These are phyloP conservation scores for Xerocomellus dryophilus DNA, from an alignment of 768 basidiomycete genomes.

Conservation along the genomic window DNA sequence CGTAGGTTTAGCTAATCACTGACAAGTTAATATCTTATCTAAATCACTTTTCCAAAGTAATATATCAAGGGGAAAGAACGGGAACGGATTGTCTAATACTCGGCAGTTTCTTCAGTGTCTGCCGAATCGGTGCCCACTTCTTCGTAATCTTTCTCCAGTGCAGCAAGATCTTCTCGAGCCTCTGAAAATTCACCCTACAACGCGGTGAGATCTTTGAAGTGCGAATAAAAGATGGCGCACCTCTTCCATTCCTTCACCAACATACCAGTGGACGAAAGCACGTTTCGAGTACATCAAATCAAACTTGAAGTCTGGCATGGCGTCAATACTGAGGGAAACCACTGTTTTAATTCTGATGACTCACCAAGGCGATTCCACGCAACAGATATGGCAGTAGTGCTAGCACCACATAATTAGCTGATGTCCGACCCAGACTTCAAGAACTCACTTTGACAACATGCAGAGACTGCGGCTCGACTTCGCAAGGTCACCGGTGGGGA, in stretches of 20 bases:
- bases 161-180: conserved; percentile 96
- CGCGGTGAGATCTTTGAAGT: conserved; percentile 6
- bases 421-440: neutral
- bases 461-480: conserved; percentile 92
- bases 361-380: conserved; percentile 87
- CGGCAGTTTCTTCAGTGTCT: conserved; percentile 59
- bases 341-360: conserved; percentile 12
- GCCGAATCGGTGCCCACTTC: conserved; percentile 81
- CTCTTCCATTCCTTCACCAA: conserved; percentile 99
- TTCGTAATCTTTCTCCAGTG: conserved; percentile 93
- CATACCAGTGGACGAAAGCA: conserved; percentile 92
- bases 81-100: conserved; percentile 40
- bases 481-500: conserved; percentile 94
- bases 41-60: conserved; percentile 3
- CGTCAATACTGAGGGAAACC: conserved; percentile 5
- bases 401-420: conserved; percentile 26
- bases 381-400: conserved; percentile 89
- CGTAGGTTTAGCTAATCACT: conserved; percentile 5
- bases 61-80: neutral
- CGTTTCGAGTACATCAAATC: conserved; percentile 97
- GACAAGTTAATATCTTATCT: conserved; percentile 8
- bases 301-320: conserved; percentile 83
- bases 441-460: conserved; percentile 85
- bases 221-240: conserved; percentile 28
- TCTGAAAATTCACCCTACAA: conserved; percentile 93